Evolutionary conservation across 169 alveolate species (phyloP), one percentile per base, ranked within the genome.

Genomic region (Neospora caninum): DNA sequence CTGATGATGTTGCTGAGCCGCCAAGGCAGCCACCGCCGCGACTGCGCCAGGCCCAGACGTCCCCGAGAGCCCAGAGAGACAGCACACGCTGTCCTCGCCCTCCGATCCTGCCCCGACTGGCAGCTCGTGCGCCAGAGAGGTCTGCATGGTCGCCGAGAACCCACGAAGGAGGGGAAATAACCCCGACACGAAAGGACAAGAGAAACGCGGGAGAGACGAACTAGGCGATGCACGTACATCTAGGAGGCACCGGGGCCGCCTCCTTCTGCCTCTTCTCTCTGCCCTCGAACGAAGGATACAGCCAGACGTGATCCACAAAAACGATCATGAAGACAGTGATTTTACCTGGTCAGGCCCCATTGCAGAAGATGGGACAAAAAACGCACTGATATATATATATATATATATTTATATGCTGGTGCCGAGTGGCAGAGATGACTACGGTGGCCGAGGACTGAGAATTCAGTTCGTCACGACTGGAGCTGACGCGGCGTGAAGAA

Each of bases 21-120:
- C 89, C 41, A 42, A 38, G 31, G 89, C 89, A 13, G 89, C 89
- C 54, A 82, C 89, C 1, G 89, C 89, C 69, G 69, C 67, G n/a
- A 42, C 36, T 20, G 89, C 89, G 73, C 73, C 73, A 4, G 73
- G 16, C 73, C 34, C 25, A 13, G 73, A 13, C 25, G 34, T 22
- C 34, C 73, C 73, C 7, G 73, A 64, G 73, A 64, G 31, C 16
- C 73, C n/a, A 16, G 16, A 6, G 73, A 64, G 20, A 64, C 73
- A 16, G 73, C 64, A 53, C 27, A 53, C 64, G 27, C 31, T 16
- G n/a, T 64, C 73, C 73, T 64, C 73, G 34, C 7, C 73, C 73
- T 16, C 73, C n/a, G n/a, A 4, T 16, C 73, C 73, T 27, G n/a
- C 4, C 64, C 27, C 64, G 27, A 18, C 64, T 0, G 73, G 73